A percentile compares a stretch with the other conserved stretches of the same genome.
These are phyloP conservation scores for Gossypium turneri DNA, from an alignment of 345 rosid genomes.

Conservation along the genomic window DNA sequence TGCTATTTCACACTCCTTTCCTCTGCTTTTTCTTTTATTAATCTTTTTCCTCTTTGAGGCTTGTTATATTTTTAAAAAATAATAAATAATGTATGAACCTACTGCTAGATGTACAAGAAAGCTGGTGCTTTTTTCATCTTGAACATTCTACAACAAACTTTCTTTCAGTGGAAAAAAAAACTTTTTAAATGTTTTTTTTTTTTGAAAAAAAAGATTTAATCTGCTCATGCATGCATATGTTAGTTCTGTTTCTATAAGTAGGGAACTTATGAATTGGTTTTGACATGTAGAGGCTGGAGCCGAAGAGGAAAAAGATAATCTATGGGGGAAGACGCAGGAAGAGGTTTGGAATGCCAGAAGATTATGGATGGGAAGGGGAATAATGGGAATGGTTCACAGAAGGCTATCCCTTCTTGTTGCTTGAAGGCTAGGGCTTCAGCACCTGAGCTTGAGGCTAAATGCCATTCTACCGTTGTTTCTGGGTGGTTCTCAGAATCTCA, in stretches of 20 bases:
- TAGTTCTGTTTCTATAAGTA: background rate
- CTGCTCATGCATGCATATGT: background rate
- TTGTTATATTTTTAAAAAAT: background rate
- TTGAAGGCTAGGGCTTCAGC: constrained; percentile 73
- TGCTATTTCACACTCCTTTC: background rate
- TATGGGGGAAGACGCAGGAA: constrained; percentile 87
- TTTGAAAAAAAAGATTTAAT: background rate
- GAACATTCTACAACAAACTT: background rate
- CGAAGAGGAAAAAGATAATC: constrained; percentile 61
- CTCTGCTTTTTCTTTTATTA: background rate
- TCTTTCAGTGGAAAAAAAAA: background rate
- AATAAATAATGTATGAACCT: constrained; percentile 1
- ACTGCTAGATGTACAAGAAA: background rate
- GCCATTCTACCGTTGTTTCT: constrained; percentile 96
- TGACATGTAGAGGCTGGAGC: constrained; percentile 77
- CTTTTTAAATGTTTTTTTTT: background rate
- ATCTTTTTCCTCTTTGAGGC: background rate
- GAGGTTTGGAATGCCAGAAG: constrained; percentile 95
- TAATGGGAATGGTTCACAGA: constrained; percentile 46
- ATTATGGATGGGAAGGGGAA: constrained; percentile 93
- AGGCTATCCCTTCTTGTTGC: constrained; percentile 82
- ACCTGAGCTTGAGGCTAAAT: constrained; percentile 76
- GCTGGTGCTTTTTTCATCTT: background rate
- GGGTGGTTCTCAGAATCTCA: constrained; percentile 93
- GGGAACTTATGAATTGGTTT: constrained; percentile 12